phyloP scores from a whole-genome alignment of 1,139 yeast species.

The Protomyces inouyei region DNA sequence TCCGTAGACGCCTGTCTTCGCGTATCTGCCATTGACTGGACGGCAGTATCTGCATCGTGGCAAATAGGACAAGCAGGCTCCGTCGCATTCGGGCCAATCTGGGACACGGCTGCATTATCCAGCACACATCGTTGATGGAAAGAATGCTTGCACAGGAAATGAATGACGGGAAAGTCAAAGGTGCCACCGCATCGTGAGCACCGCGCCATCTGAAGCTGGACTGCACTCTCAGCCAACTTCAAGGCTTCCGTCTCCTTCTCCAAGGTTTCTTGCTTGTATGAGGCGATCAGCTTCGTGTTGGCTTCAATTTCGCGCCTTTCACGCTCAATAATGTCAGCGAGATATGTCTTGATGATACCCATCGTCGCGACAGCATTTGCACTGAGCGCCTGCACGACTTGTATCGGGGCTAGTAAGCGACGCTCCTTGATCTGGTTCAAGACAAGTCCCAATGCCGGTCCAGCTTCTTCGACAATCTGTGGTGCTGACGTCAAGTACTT shows the following conservation, averaged over 20 bases:
- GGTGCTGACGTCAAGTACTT: slow-evolving; percentile 59
- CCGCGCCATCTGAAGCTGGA: slow-evolving; percentile 59
- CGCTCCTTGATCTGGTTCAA: slow-evolving; percentile 52
- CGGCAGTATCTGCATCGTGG: slow-evolving; percentile 8
- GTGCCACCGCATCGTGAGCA: slow-evolving; percentile 68
- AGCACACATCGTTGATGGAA: slow-evolving; percentile 78
- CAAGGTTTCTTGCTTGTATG: slow-evolving; percentile 65
- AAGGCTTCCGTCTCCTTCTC: slow-evolving; percentile 52
- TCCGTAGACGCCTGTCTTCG: slow-evolving; percentile 4
- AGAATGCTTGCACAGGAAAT: slow-evolving; percentile 81
- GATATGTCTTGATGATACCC: slow-evolving; percentile 66
- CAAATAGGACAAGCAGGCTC: slow-evolving; percentile 14
- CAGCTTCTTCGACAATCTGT: slow-evolving; percentile 50
- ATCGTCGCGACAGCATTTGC: slow-evolving; percentile 62
- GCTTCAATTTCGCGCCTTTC: slow-evolving; percentile 65
- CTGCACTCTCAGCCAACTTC: slow-evolving; percentile 47
- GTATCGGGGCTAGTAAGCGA: slow-evolving; percentile 66
- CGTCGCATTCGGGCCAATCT: background rate
- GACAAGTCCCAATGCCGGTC: slow-evolving; percentile 49
- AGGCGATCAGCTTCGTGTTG: slow-evolving; percentile 60
- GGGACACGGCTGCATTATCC: slow-evolving; percentile 23
- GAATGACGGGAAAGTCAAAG: slow-evolving; percentile 74
- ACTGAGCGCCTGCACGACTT: slow-evolving; percentile 65
- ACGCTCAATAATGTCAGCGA: slow-evolving; percentile 57
- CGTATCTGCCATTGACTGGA: slow-evolving; percentile 4